Conservation (phyloP, 1,139 yeast genomes). For the Yamadazyma mexicana region DNA sequence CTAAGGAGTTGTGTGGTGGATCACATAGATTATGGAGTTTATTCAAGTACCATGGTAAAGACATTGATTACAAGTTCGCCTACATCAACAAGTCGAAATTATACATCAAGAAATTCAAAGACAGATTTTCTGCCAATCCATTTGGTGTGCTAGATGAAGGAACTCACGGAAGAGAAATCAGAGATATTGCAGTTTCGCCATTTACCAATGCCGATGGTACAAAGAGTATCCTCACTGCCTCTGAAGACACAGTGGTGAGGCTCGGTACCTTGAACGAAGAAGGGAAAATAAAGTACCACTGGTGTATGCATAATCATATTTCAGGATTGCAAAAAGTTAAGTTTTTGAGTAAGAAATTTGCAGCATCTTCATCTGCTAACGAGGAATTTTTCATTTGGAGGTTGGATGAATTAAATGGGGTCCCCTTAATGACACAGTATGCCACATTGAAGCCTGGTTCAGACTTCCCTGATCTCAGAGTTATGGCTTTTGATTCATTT, state of each 20-base stretch:
- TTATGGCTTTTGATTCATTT: slow-evolving; percentile 74
- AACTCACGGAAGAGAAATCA: slow-evolving; percentile 86
- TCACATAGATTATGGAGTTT: slow-evolving; percentile 83
- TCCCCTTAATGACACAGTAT: slow-evolving; percentile 45
- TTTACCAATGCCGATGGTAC: slow-evolving; percentile 19
- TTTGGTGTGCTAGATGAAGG: slow-evolving; percentile 51
- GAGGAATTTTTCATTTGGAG: slow-evolving; percentile 89
- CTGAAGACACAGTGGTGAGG: slow-evolving; percentile 83
- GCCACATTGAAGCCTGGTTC: slow-evolving; percentile 49
- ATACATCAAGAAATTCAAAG: slow-evolving; percentile 26
- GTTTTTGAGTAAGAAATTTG: slow-evolving; percentile 50
- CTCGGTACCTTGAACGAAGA: slow-evolving; percentile 45
- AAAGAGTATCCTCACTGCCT: slow-evolving; percentile 63
- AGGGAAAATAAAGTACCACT: slow-evolving; percentile 47
- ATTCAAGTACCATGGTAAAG: slow-evolving; percentile 15
- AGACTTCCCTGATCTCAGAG: slow-evolving; percentile 77
- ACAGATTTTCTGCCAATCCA: slow-evolving; percentile 18
- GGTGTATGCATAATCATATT: slow-evolving; percentile 78
- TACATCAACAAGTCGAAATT: slow-evolving; percentile 59
- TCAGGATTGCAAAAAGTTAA: slow-evolving; percentile 82
- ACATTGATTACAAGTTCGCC: slow-evolving; percentile 29
- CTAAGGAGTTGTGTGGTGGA: slow-evolving; percentile 84
- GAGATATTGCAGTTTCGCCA: slow-evolving; percentile 59
- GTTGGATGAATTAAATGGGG: slow-evolving; percentile 31
- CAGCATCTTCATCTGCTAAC: slow-evolving; percentile 76